A percentile compares a stretch with the other conserved stretches of the same genome.
phyloP scores from a whole-genome alignment of 768 basidiomycete species.

The Lactarius akahatsu region DNA sequence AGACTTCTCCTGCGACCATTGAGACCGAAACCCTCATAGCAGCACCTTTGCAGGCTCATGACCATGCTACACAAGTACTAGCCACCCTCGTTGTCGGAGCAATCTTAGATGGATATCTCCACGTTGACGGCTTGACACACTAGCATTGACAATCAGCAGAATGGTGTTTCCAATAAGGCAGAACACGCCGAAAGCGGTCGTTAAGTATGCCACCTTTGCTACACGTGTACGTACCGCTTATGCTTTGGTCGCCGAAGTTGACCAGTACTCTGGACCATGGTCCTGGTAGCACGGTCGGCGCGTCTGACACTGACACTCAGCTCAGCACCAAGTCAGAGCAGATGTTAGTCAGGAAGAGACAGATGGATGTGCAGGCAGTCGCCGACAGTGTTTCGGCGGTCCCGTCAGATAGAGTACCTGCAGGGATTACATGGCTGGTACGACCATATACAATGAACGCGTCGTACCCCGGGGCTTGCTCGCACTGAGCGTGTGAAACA shows the following conservation, averaged over 20 bases:
- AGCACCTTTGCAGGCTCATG: constrained; percentile 14
- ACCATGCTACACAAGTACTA: constrained; percentile 8
- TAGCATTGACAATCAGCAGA: not conserved
- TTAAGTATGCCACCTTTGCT: constrained; percentile 49
- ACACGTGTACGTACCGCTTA: constrained; percentile 46
- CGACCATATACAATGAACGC: constrained; percentile 1
- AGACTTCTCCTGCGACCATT: constrained; percentile 20
- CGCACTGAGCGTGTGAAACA: not conserved
- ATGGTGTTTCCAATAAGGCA: constrained; percentile 30
- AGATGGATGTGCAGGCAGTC: constrained; percentile 47
- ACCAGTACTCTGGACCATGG: constrained; percentile 11
- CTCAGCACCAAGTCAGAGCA: constrained; percentile 34
- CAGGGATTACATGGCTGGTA: constrained; percentile 1
- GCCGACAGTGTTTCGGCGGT: constrained; percentile 42
- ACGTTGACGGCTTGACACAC: not conserved
- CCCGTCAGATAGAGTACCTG: constrained; percentile 16
- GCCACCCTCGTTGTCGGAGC: constrained; percentile 18
- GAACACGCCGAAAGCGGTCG: constrained; percentile 40
- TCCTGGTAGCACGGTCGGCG: constrained; percentile 12
- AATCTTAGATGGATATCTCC: too few relatives aligned
- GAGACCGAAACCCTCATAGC: constrained; percentile 27
- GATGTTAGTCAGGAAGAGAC: constrained; percentile 54
- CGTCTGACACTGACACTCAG: constrained; percentile 32
- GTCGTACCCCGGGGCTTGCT: constrained; percentile 15
- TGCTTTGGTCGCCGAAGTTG: not conserved